Conservation (phyloP, 2,329 filamentous ascomycete species). For the Aspergillus sp. region DNA sequence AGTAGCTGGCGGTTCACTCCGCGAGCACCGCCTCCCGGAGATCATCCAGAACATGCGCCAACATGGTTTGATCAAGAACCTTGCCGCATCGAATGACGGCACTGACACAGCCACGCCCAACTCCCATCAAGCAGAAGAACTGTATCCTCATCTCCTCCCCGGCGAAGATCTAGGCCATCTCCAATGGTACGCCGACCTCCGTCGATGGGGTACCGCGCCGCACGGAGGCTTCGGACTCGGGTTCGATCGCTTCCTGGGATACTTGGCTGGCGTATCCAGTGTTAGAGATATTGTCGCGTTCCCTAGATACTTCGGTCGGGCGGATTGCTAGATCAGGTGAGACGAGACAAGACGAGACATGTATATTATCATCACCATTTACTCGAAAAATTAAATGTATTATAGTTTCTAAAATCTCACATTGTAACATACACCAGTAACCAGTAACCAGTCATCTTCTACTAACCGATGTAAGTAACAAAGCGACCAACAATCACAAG, state of each 20-base stretch:
- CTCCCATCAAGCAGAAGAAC: constrained; percentile 10
- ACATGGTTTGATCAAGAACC: constrained; percentile 59
- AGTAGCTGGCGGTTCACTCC: constrained; percentile 83
- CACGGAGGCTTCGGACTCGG: constrained; percentile 90
- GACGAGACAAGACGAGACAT: neutral
- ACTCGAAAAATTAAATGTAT: no score
- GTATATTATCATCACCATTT: neutral
- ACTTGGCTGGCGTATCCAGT: constrained; percentile 77
- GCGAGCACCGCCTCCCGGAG: constrained; percentile 73
- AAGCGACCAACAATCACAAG: no score
- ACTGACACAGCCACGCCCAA: neutral
- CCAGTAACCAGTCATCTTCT: no score
- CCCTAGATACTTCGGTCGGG: constrained; percentile 66
- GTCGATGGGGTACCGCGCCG: constrained; percentile 86
- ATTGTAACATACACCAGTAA: no score
- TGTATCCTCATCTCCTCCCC: constrained; percentile 40
- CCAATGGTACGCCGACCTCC: constrained; percentile 85
- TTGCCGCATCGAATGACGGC: neutral
- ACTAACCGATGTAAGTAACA: no score
- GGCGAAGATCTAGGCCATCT: constrained; percentile 54
- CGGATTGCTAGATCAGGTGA: constrained; percentile 46
- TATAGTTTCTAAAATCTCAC: no score
- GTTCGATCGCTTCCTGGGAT: constrained; percentile 83
- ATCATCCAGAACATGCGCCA: constrained; percentile 70
- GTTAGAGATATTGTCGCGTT: constrained; percentile 85